Base-by-base conservation (phyloP, 192 early-diverging fungal genomes). In the Coemansia sp. region DNA sequence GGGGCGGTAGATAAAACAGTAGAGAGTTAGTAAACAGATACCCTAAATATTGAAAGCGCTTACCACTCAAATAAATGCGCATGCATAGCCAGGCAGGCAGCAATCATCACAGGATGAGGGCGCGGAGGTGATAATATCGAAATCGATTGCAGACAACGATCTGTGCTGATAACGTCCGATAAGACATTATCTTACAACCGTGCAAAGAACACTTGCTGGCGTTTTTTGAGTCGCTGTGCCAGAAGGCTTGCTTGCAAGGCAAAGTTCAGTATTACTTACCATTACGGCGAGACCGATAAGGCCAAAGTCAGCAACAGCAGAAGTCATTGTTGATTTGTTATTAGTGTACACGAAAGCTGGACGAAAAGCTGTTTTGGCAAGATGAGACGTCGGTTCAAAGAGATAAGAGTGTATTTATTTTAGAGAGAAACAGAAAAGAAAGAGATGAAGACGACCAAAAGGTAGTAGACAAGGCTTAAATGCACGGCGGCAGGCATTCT, bases 201-300 rank as follows among this genome's bases (percentile, higher is more conserved):
- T 45, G 43, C 43, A 45, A 45, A 17, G 17, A 45, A 18, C 15
- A 21, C 7, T 43, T 43, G 15, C 4, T 43, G 8, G 9, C 39
- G 8, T 40, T n/a, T 25, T 25, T 50, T 50, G 23, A 54, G 53
- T n/a, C n/a, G n/a, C n/a, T n/a, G n/a, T n/a, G n/a, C n/a, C n/a
- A n/a, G n/a, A n/a, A n/a, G n/a, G 22, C 19, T 5, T 40, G 39
- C n/a, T n/a, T n/a, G n/a, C n/a, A n/a, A n/a, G n/a, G n/a, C n/a
- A 14, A 40, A 23, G 41, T 46, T 30, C 23, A 24, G 24, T 24
- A 1, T 6, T n/a, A 80, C 83, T 37, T 85, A 94, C 93, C 96
- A 98, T 98, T 69, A 98, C 96, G 78, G 96, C 96, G 71, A 98
- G 85, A 70, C 96, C 96, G 80, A 98, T 98, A 66, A 98, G 90